Percentiles rank a stretch among this genome's conserved stretches.
phyloP scores from a whole-genome alignment of 371 early-diverging fungal species.

The Chytridium lagenaria region DNA sequence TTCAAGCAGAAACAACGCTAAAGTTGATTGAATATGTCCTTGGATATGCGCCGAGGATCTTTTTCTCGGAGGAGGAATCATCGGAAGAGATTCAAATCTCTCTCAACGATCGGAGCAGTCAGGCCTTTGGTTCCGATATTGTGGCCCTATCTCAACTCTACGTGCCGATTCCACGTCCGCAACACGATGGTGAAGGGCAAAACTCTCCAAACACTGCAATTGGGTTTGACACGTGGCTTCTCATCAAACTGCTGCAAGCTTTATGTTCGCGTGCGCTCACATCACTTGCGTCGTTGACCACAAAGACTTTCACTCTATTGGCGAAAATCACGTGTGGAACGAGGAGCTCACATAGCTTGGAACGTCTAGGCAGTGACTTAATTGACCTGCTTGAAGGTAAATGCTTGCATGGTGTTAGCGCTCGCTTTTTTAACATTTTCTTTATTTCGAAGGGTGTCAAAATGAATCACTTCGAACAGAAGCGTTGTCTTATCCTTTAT shows the following conservation, averaged over 20 bases:
- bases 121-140: not conserved
- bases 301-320: not conserved
- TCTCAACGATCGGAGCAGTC: not conserved
- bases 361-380: slow-evolving; percentile 2
- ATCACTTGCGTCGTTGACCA: not conserved
- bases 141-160: slow-evolving; percentile 33
- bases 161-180: slow-evolving; percentile 15
- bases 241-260: slow-evolving; percentile 7
- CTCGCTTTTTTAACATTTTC: too few relatives aligned
- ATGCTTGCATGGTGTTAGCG: too few relatives aligned
- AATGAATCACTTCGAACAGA: not conserved
- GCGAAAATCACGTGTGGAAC: not conserved
- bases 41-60: slow-evolving; percentile 19
- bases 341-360: not conserved
- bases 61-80: slow-evolving; percentile 8
- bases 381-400: not conserved
- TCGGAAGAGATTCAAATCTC: not conserved
- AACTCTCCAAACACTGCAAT: not conserved
- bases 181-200: not conserved
- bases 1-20: slow-evolving; percentile 23
- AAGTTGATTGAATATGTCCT: slow-evolving; percentile 17
- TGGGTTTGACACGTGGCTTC: slow-evolving; percentile 23
- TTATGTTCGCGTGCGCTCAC: not conserved
- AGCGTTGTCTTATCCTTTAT: not conserved
- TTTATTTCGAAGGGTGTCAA: not conserved